These are phyloP conservation scores for Saturnispora diversa DNA, from an alignment of 805 yeast species.

Conservation along the genomic window DNA sequence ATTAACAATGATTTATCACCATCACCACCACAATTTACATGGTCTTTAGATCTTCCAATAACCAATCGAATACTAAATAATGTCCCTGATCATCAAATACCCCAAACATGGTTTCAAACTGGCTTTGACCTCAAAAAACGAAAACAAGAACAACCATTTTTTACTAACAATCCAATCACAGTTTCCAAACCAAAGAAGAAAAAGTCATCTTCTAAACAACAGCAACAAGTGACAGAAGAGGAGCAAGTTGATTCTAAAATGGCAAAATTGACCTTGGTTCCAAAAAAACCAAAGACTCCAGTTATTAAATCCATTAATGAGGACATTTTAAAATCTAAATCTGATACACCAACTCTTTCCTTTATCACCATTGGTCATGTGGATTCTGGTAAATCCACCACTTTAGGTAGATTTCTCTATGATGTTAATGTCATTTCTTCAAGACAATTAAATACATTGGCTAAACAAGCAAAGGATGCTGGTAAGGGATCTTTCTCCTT, in stretches of 20 bases:
- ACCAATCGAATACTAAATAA: too few species aligned
- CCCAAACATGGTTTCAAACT: constrained; percentile 1
- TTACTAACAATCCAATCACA: constrained; percentile 33
- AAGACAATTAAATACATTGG: constrained; percentile 52
- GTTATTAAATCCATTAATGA: neutral
- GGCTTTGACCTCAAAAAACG: neutral
- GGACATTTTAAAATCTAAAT: constrained; percentile 25
- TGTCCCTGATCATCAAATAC: too few species aligned
- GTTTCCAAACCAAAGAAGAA: constrained; percentile 11
- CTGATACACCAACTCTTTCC: constrained; percentile 48
- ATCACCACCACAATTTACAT: too few species aligned
- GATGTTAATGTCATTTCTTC: constrained; percentile 62
- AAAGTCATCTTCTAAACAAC: too few species aligned
- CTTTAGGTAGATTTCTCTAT: constrained; percentile 64
- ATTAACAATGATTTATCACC: too few species aligned
- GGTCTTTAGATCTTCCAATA: too few species aligned
- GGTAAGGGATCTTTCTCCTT: constrained; percentile 77
- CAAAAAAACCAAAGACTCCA: constrained; percentile 3
- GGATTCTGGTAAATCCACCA: constrained; percentile 78
- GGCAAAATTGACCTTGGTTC: constrained; percentile 8
- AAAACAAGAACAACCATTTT: constrained; percentile 1
- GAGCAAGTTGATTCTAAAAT: constrained; percentile 6
- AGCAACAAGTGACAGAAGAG: neutral
- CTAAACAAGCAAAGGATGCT: constrained; percentile 53
- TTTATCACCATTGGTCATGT: constrained; percentile 82